Base-by-base conservation (phyloP, 1,139 yeast genomes). In the Protomyces pachydermus region DNA sequence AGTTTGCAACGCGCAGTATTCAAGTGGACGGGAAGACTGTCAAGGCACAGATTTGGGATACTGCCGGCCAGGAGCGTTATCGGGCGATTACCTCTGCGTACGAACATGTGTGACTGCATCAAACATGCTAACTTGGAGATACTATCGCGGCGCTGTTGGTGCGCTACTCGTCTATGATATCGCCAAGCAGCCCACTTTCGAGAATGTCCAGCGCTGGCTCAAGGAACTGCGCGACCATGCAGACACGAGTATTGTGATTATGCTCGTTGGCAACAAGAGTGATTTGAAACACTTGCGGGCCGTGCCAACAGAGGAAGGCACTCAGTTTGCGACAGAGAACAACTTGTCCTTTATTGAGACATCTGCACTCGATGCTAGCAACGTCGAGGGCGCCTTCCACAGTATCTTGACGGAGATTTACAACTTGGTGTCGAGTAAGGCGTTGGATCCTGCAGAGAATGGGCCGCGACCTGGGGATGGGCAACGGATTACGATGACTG, bases 21-120 rank as follows among this genome's bases (percentile, higher is more conserved):
- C 95, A 88, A 72, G 91, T 93, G 65, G 98, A 93, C 72, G 96
- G 95, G 67, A 93, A 91, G 77, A 82, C 95, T 74, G 91, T 95
- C 73, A 93, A 93, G 77, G 97, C 98, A 8, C 98, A 95, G 77
- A 91, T 93, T 73, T 93, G 98, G 98, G 98, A 93, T 76, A 93
- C 98, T 35, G 98, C 98, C 1, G 98, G 98, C 67, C 98, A 93
- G 79, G 98, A 93, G 77, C 84, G 98, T 74, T 93, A 93, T 79
- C 84, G 98, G 72, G 98, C 98, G 61, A 93, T 93, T 74, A 95
- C 98, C 50, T 86, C 95, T 67, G 98, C 67, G 60, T 63, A 57
- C 12, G 28, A 16, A 28, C 10, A 23, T 10, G 23, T 34, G 9
- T 16, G 54, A 25, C 28, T 14, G n/a, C 10, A 4, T n/a, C 8